Percentiles rank a stretch among this genome's conserved stretches.
phyloP scores from a whole-genome alignment of 169 alveolate species.

The Blepharisma undulans region DNA sequence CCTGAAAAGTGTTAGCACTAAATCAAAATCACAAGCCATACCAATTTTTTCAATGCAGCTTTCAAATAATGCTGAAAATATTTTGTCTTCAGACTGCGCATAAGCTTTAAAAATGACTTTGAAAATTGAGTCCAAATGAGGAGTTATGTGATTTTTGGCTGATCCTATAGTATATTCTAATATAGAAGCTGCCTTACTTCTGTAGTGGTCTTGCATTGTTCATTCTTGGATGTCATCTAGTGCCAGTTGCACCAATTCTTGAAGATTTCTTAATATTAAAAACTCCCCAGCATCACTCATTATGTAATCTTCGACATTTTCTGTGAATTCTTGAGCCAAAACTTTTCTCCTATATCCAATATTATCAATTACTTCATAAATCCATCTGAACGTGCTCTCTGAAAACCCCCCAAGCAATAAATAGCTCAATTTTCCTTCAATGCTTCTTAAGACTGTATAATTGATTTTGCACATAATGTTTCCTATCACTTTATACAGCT shows the following conservation, averaged over 20 bases:
- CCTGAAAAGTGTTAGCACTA: background rate
- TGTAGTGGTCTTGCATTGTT: constrained; percentile 25
- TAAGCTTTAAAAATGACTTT: background rate
- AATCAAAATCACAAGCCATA: background rate
- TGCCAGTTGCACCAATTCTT: background rate
- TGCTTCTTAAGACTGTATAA: background rate
- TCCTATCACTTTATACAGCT: background rate
- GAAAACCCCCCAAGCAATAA: constrained; percentile 18
- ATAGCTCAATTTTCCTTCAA: constrained; percentile 18
- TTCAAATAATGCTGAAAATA: background rate
- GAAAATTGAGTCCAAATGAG: background rate
- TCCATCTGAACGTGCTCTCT: background rate
- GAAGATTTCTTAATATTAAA: background rate
- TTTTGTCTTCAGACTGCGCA: background rate
- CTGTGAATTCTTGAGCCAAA: constrained; percentile 3
- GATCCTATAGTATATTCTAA: background rate
- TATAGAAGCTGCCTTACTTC: background rate
- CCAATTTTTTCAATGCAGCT: background rate
- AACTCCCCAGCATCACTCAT: background rate
- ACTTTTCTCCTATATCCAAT: background rate
- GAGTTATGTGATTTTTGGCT: background rate
- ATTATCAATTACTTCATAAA: background rate
- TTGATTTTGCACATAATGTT: background rate
- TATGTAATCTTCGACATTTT: background rate
- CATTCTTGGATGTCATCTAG: constrained; percentile 27